Conservation (phyloP, 2,329 filamentous ascomycete species). For the Zelopaecilomyces penicillatus region DNA sequence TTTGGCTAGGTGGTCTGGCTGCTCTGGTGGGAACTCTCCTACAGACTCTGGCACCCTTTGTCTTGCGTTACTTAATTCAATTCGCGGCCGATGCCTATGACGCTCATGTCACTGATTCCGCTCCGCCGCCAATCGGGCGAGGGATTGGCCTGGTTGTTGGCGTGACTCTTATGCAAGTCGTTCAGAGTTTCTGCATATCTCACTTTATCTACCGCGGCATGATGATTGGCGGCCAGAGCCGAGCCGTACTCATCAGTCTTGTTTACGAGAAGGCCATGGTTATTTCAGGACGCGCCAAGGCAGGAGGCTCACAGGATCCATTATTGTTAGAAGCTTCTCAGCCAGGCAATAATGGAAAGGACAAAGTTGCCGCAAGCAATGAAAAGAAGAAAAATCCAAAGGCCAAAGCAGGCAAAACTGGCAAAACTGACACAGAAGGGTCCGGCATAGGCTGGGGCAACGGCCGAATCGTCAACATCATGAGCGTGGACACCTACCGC, state of each 20-base stretch:
- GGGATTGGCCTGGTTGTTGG: constrained; percentile 80
- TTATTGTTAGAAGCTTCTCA: constrained; percentile 30
- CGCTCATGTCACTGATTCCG: constrained; percentile 41
- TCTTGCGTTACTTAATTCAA: constrained; percentile 75
- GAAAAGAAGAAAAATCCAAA: constrained; percentile 21
- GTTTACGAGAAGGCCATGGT: constrained; percentile 92
- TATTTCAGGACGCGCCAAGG: constrained; percentile 78
- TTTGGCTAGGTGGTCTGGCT: constrained; percentile 74
- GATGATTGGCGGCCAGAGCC: constrained; percentile 77
- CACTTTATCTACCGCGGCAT: constrained; percentile 92
- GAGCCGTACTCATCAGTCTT: constrained; percentile 72
- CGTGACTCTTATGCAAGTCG: constrained; percentile 75
- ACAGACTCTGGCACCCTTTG: constrained; percentile 77
- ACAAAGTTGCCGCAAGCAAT: constrained; percentile 30
- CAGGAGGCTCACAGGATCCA: constrained; percentile 52
- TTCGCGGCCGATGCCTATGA: constrained; percentile 75
- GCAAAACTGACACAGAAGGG: constrained; percentile 33
- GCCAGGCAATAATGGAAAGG: constrained; percentile 36
- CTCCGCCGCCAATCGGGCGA: constrained; percentile 59
- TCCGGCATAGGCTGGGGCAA: constrained; percentile 77
- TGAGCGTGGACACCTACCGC: constrained; percentile 92
- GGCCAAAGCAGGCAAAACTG: constrained; percentile 29
- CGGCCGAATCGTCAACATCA: constrained; percentile 82
- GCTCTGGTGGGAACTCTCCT: constrained; percentile 65
- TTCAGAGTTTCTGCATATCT: constrained; percentile 72